Evolutionary conservation across 2,329 filamentous ascomycete genomes (phyloP).

Genomic region (Aspergillus novoparasiticus): DNA sequence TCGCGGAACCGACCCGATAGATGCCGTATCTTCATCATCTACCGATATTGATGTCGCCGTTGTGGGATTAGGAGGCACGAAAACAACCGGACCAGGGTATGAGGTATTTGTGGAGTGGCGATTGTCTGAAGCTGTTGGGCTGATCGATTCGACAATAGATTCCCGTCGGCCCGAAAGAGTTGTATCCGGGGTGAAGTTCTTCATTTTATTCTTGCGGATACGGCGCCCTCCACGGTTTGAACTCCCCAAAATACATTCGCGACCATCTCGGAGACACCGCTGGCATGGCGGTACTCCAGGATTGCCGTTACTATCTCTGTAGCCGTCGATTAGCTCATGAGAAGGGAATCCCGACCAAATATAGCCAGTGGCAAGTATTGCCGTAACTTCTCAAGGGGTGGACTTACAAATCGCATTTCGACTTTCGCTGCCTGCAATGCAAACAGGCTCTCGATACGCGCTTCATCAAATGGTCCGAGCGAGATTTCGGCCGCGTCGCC

Average conservation of each 20-base stretch:
- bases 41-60: constrained; percentile 29
- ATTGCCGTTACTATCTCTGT: constrained; percentile 50
- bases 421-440: constrained; percentile 53
- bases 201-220: constrained; percentile 56
- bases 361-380: background rate
- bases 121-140: constrained; percentile 30
- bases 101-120: constrained; percentile 28
- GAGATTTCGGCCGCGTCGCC: constrained; percentile 21
- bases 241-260: constrained; percentile 61
- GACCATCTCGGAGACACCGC: constrained; percentile 59
- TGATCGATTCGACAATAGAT: constrained; percentile 28
- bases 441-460: constrained; percentile 53
- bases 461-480: constrained; percentile 41
- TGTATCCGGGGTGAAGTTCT: constrained; percentile 34
- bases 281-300: constrained; percentile 58
- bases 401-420: constrained; percentile 55
- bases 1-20: constrained; percentile 46
- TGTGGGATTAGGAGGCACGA: constrained; percentile 35
- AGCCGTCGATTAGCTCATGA: background rate
- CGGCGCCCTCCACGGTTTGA: constrained; percentile 63
- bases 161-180: constrained; percentile 28
- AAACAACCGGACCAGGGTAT: constrained; percentile 39
- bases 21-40: constrained; percentile 43
- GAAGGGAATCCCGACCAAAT: background rate
- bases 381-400: no score